Evolutionary conservation across 306 rosid species (phyloP).

Genomic region (Vigna reflexopilosa): DNA sequence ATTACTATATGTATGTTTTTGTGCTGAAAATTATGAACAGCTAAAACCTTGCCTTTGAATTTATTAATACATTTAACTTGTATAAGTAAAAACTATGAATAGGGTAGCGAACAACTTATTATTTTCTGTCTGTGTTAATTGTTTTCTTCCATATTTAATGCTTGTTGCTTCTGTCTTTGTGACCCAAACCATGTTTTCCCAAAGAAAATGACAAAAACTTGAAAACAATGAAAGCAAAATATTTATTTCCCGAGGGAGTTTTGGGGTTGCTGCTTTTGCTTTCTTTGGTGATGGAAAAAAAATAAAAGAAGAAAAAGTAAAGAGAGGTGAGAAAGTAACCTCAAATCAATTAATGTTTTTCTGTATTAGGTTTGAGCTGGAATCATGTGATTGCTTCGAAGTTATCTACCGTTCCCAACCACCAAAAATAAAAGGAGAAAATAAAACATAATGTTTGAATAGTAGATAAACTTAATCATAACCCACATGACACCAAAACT

Average conservation of each 20-base stretch:
- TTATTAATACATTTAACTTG: conserved; percentile 15
- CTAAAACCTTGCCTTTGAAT: neutral
- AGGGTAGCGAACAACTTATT: no score
- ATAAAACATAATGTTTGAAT: conserved; percentile 50
- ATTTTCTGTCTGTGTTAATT: neutral
- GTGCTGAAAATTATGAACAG: neutral
- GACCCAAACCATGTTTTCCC: conserved; percentile 47
- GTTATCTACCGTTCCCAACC: conserved; percentile 86
- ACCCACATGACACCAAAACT: conserved; percentile 84
- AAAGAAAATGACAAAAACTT: conserved; percentile 65
- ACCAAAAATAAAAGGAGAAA: conserved; percentile 50
- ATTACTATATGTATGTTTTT: neutral
- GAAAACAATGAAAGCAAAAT: conserved; percentile 59
- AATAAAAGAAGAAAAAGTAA: conserved; percentile 32
- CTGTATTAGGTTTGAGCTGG: conserved; percentile 51
- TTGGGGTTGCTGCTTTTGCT: conserved; percentile 48
- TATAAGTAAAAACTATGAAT: conserved; percentile 9
- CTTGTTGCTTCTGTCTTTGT: conserved; percentile 23
- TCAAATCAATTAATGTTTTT: conserved; percentile 51
- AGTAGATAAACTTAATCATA: conserved; percentile 72
- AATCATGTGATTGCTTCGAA: conserved; percentile 72
- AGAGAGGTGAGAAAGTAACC: conserved; percentile 54
- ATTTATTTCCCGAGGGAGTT: conserved; percentile 54
- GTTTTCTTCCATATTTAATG: neutral
- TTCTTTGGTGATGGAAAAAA: conserved; percentile 47